Evolutionary conservation across 176 grass and related monocot species (phyloP).

Genomic region (Oryza punctata): DNA sequence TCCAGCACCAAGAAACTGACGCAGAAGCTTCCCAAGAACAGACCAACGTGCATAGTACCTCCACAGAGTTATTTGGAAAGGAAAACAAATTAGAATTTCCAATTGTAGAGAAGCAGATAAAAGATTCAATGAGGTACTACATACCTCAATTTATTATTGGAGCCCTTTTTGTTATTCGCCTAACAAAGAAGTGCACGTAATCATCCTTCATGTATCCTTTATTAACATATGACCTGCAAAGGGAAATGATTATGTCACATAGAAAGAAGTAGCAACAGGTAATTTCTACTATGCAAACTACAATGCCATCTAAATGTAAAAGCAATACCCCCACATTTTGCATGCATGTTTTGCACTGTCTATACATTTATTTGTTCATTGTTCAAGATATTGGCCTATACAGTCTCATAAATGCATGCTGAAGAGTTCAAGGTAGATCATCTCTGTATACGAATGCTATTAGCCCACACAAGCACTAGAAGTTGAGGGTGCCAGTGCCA

Average conservation of each 20-base stretch:
- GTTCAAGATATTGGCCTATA: background rate
- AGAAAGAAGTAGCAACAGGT: background rate
- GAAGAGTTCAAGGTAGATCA: background rate
- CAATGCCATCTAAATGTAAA: background rate
- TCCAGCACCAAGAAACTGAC: slow-evolving; percentile 61
- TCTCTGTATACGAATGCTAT: background rate
- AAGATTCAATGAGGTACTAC: background rate
- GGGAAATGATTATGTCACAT: background rate
- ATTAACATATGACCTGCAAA: no score
- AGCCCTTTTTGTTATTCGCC: slow-evolving; percentile 63
- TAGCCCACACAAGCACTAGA: no score
- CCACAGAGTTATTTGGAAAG: slow-evolving; percentile 21
- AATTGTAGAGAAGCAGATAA: background rate
- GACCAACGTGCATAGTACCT: slow-evolving; percentile 92
- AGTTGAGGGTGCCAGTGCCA: no score
- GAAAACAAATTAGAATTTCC: background rate
- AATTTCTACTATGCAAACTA: background rate
- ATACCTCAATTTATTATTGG: slow-evolving; percentile 89
- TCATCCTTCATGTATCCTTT: slow-evolving; percentile 97
- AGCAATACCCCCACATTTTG: background rate
- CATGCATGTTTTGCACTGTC: background rate
- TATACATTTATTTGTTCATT: background rate
- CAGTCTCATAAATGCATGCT: background rate
- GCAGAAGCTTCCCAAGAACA: slow-evolving; percentile 76
- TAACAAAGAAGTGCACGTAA: slow-evolving; percentile 82